Conservation (phyloP, 2,329 filamentous ascomycete species). For the Ceratocystis cubensis region DNA sequence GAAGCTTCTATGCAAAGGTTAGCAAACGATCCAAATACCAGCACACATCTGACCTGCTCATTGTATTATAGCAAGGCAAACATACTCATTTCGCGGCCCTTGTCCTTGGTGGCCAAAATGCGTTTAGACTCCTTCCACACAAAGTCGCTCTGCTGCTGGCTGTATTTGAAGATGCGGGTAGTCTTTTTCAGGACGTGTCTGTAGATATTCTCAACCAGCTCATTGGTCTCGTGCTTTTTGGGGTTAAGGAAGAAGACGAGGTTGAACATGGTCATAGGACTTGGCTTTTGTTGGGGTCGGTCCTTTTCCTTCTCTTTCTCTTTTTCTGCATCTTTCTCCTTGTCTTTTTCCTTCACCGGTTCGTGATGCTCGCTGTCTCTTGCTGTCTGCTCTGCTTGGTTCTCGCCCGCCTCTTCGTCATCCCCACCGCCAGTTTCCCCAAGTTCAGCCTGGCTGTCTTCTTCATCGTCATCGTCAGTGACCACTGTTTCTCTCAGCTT, state of each 20-base stretch:
- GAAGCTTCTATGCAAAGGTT: conserved; percentile 34
- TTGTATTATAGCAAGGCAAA: conserved; percentile 18
- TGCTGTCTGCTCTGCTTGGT: conserved; percentile 21
- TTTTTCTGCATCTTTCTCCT: conserved; percentile 23
- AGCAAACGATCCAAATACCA: neutral
- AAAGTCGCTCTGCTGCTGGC: conserved; percentile 79
- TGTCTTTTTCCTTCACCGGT: neutral
- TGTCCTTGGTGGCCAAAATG: conserved; percentile 70
- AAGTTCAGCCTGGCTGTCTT: conserved; percentile 23
- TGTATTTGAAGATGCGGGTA: conserved; percentile 83
- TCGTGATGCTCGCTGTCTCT: conserved; percentile 24
- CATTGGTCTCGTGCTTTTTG: conserved; percentile 61
- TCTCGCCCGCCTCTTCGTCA: conserved; percentile 24
- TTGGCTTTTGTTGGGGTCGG: conserved; percentile 47
- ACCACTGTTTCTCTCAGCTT: conserved; percentile 21
- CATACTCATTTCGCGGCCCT: conserved; percentile 56
- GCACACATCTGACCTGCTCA: neutral
- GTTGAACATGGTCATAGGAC: conserved; percentile 92
- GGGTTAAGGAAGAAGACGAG: conserved; percentile 84
- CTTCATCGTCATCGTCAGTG: conserved; percentile 24
- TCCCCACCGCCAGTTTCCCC: conserved; percentile 25
- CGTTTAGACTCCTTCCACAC: conserved; percentile 82
- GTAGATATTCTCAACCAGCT: conserved; percentile 65
- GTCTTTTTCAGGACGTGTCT: conserved; percentile 83
- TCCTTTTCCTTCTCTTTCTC: conserved; percentile 26